phyloP scores from a whole-genome alignment of 192 early-diverging fungal genomes.

The Coemansia javaensis region DNA sequence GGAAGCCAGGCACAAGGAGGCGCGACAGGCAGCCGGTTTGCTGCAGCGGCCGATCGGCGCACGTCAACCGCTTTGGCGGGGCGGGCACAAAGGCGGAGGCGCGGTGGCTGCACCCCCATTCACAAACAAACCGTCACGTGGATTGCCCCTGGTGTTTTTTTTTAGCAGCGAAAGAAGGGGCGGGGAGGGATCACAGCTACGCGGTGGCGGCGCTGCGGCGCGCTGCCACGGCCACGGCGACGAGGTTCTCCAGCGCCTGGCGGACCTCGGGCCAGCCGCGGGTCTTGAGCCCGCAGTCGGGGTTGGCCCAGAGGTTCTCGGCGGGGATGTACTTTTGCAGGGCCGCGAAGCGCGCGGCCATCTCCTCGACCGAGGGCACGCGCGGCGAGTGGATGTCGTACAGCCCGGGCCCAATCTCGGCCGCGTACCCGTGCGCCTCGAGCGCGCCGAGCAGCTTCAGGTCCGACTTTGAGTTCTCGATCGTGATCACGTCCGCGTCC shows the following conservation, averaged over 20 bases:
- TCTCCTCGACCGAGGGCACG: conserved; percentile 85
- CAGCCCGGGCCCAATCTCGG: conserved; percentile 93
- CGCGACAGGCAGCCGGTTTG: no score
- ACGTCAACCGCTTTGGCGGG: no score
- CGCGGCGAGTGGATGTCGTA: conserved; percentile 99
- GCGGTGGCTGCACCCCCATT: no score
- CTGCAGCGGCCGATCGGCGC: no score
- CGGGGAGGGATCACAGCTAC: not conserved
- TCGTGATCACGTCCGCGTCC: conserved; percentile 96
- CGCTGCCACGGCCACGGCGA: conserved; percentile 67
- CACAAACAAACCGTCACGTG: no score
- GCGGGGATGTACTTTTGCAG: conserved; percentile 82
- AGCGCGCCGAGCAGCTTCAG: conserved; percentile 90
- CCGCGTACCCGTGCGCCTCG: conserved; percentile 74
- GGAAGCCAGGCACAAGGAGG: no score
- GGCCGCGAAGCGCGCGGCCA: conserved; percentile 73
- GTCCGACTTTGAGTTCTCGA: conserved; percentile 97
- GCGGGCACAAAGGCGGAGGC: no score
- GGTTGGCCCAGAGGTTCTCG: conserved; percentile 90
- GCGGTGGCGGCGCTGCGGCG: conserved; percentile 39
- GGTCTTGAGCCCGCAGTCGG: conserved; percentile 97
- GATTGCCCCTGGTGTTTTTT: no score
- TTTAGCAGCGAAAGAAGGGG: not conserved
- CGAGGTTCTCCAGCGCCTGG: conserved; percentile 80
- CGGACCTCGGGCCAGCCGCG: conserved; percentile 93